Conservation (phyloP, 768 basidiomycete genomes). For the Lactarius indigo region DNA sequence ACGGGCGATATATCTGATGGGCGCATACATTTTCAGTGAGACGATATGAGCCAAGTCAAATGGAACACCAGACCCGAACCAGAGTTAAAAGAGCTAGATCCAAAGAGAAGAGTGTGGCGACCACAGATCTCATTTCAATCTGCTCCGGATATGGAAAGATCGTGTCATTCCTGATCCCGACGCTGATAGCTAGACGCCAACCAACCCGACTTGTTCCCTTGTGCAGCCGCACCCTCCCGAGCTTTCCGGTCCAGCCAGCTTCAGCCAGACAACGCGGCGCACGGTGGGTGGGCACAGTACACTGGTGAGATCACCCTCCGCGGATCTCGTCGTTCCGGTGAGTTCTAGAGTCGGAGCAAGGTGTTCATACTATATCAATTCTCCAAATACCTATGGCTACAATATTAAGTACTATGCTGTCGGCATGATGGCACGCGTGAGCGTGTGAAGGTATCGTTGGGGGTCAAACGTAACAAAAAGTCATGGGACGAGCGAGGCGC, state of each 20-base stretch:
- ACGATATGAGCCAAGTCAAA: not conserved
- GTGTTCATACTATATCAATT: slow-evolving; percentile 2
- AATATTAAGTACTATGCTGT: slow-evolving; percentile 3
- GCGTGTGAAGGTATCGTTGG: not conserved
- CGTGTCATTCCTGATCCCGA: not conserved
- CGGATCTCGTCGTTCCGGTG: not conserved
- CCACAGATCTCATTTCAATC: no score
- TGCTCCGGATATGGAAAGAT: not conserved
- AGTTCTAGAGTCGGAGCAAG: not conserved
- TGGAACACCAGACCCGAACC: not conserved
- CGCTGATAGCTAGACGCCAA: no score
- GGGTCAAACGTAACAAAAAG: not conserved
- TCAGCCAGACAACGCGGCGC: not conserved
- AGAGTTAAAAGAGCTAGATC: not conserved
- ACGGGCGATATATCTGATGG: not conserved
- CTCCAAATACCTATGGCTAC: slow-evolving; percentile 9
- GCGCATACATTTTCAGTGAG: not conserved
- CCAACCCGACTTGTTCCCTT: not conserved
- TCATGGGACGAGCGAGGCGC: not conserved
- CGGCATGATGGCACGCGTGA: not conserved
- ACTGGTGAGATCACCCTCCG: not conserved
- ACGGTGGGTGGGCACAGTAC: not conserved
- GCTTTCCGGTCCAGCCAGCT: not conserved
- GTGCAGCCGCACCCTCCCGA: not conserved
- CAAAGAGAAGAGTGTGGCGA: not conserved